Base-by-base conservation (phyloP, 139 green algal genomes). In the Chlorella sp. region DNA sequence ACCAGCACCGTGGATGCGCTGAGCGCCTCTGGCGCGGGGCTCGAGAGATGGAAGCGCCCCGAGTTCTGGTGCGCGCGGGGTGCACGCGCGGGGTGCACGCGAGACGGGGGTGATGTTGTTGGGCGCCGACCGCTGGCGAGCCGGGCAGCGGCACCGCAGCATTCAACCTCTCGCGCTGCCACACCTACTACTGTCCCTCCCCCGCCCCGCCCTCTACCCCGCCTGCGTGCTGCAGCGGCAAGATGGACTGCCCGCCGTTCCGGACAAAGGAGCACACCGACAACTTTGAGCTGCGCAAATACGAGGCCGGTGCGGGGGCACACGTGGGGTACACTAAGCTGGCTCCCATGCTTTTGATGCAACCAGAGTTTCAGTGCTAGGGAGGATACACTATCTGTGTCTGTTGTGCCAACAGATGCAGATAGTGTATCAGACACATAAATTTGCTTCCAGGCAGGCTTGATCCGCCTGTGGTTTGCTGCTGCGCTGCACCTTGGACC, bases 31-130 rank as follows among this genome's bases (percentile, higher is more conserved):
- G 24, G 61, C 26, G 64, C 32, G 15, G 84, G n/a, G 12, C 12
- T 89, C 21, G 83, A 88, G 64, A 83, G 36, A 32, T 92, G 89
- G 89, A 86, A 86, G 66, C 85, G 77, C 30, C 89, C 89, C n/a
- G 89, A 92, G 4, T 92, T 92, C 60, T 92, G 89, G 75, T 48
- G 89, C 71, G 88, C 88, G 75, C 75, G 48, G 75, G 7, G 48
- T 5, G 7, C 48, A 57, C 7, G 48, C 30, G 7, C 1, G 0
- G 5, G 39, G 30, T 22, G n/a, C 3, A 28, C 32, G 1, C 73
- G 21, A 40, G 48, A 36, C 40, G 36, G 26, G 28, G 61, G 9
- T n/a, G 83, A 24, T 30, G 28, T 79, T 21, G 60, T 26, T 5
- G 40, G 39, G 30, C 73, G 32, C 22, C 40, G 40, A 1, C 42